Percentiles rank a stretch among this genome's conserved stretches.
phyloP scores from a whole-genome alignment of 208 protist genomes.

The Trypanosoma cruzi region DNA sequence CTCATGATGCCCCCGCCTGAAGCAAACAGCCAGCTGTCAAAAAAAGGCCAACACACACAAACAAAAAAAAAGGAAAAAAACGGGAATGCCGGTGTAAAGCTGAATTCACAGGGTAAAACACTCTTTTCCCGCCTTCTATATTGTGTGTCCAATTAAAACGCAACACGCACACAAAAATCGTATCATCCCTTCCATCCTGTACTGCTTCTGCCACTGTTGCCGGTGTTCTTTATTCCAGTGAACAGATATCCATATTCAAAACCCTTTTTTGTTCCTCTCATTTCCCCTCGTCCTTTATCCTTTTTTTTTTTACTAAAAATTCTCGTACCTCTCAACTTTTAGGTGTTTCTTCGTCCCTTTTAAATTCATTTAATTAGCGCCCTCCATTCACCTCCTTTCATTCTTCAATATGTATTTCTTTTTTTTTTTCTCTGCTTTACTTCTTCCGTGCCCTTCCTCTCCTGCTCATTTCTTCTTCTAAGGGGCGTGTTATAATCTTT shows the following conservation, averaged over 20 bases:
- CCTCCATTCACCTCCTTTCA: not conserved
- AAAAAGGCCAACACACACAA: conserved; percentile 25
- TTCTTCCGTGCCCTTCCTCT: not conserved
- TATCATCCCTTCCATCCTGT: conserved; percentile 2
- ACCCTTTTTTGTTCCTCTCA: not conserved
- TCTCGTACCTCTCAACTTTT: not conserved
- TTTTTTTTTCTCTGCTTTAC: not conserved
- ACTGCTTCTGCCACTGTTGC: not conserved
- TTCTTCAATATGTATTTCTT: not conserved
- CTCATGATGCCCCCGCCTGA: not conserved
- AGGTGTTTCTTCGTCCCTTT: not conserved
- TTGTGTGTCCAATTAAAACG: not conserved
- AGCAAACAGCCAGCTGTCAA: not conserved
- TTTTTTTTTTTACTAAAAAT: not conserved
- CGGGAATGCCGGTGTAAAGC: conserved; percentile 18
- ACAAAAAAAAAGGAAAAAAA: conserved; percentile 20
- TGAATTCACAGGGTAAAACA: not conserved
- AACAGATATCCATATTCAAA: not conserved
- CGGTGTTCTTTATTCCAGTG: not conserved
- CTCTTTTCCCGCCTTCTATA: not conserved
- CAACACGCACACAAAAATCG: not conserved
- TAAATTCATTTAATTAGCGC: not conserved
- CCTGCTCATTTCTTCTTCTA: no score
- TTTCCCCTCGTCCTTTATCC: not conserved
- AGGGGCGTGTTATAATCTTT: not conserved